phyloP scores from a whole-genome alignment of 2,329 filamentous ascomycete species.

The Parasarocladium wereldwijsianum region DNA sequence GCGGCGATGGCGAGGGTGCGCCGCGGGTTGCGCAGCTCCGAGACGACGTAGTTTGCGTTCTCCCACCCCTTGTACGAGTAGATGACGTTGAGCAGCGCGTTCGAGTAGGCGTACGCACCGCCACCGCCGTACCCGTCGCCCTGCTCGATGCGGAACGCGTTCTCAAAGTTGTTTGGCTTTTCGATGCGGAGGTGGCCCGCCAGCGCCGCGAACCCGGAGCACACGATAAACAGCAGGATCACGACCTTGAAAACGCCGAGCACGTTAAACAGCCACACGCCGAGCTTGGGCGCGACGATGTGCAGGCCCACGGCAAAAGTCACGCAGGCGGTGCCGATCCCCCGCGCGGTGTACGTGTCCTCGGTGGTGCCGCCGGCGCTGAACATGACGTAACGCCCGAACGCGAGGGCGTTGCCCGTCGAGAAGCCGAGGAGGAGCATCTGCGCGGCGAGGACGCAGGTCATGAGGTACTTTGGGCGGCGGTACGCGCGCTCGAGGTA shows the following conservation, averaged over 20 bases:
- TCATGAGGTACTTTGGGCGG: constrained; percentile 41
- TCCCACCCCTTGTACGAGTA: constrained; percentile 52
- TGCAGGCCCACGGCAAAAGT: constrained; percentile 42
- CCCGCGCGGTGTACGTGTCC: constrained; percentile 41
- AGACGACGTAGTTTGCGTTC: constrained; percentile 47
- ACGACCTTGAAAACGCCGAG: constrained; percentile 46
- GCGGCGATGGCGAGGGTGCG: constrained; percentile 40
- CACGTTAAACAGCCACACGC: constrained; percentile 42
- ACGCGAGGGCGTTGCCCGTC: constrained; percentile 41
- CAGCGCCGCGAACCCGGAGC: constrained; percentile 42
- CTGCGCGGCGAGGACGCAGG: constrained; percentile 43
- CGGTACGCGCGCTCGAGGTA: constrained; percentile 50
- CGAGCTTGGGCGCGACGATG: constrained; percentile 37
- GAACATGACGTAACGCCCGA: constrained; percentile 41
- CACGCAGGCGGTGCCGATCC: constrained; percentile 36
- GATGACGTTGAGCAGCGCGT: constrained; percentile 41
- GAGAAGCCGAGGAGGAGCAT: constrained; percentile 49
- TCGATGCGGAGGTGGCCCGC: constrained; percentile 31
- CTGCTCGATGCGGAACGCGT: constrained; percentile 32
- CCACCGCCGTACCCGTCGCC: constrained; percentile 30
- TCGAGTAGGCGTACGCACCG: constrained; percentile 38
- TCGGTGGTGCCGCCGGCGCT: constrained; percentile 30
- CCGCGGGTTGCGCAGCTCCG: constrained; percentile 39
- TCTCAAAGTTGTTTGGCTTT: constrained; percentile 40
- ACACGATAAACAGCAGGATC: constrained; percentile 45